These are phyloP conservation scores for Malassezia yamatoensis DNA, from an alignment of 1,284 basidiomycete species.

Conservation along the genomic window DNA sequence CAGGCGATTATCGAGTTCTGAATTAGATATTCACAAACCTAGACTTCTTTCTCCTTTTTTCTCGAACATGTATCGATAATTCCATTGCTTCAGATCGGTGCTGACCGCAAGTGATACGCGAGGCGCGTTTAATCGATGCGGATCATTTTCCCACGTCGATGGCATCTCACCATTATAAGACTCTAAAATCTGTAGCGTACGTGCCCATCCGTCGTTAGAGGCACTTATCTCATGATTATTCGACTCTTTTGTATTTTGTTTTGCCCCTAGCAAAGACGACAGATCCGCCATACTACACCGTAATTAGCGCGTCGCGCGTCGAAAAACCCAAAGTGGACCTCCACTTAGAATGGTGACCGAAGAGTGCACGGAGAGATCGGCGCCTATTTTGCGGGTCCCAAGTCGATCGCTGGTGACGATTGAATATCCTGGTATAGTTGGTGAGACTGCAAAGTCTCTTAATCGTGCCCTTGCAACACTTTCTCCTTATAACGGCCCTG, in stretches of 20 bases:
- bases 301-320: constrained; percentile 10
- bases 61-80: constrained; percentile 46
- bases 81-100: constrained; percentile 38
- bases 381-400: constrained; percentile 21
- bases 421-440: constrained; percentile 35
- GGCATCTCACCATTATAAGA: constrained; percentile 4
- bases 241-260: background rate
- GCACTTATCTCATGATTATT: background rate
- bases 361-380: background rate
- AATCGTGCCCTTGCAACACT: constrained; percentile 31
- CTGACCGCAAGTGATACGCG: constrained; percentile 39
- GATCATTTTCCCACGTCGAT: constrained; percentile 7
- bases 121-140: background rate
- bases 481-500: constrained; percentile 17
- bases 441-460: constrained; percentile 13
- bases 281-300: constrained; percentile 13
- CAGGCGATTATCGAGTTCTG: constrained; percentile 35
- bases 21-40: background rate
- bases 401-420: constrained; percentile 22
- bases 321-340: background rate
- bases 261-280: constrained; percentile 8
- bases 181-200: background rate
- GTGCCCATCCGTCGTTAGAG: background rate
- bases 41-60: constrained; percentile 37
- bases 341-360: background rate